Base-by-base conservation (phyloP, 345 rosid genomes). In the Sisymbrium altissimum region DNA sequence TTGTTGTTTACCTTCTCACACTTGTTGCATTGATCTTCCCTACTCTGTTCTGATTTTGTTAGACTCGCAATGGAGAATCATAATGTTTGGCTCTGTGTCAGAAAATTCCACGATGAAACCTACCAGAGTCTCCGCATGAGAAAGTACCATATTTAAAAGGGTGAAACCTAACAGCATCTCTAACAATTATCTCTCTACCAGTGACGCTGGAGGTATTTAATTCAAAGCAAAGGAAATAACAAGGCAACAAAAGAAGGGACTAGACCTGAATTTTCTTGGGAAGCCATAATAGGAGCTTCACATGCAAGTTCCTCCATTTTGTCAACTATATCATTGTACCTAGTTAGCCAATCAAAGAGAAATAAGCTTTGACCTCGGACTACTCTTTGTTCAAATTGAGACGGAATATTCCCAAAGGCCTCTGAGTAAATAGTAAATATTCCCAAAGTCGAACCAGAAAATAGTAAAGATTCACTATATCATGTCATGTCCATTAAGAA, bases 71-170 rank as follows among this genome's bases (percentile, higher is more conserved):
- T 36, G 56, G 8, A 30, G 29, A 54, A 13, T 29, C 62, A 49
- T 32, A 55, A 72, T 66, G 49, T 36, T 43, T 64, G 0, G 9
- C 39, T 56, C 21, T 6, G 49, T 36, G 55, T 54, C 57, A n/a
- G 44, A 56, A 74, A 73, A 17, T 46, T 56, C 48, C 43, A 68
- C 7, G 39, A 25, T 17, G 17, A n/a, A 38, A 48, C 57, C 89
- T 81, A 94, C 98, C 98, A 91, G 81, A 94, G 83, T 94, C 97
- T 73, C 96, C 95, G 4, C 97, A 94, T 25, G 96, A 94, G 80
- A 97, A 94, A 7, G 75, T 77, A 79, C 98, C 98, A 88, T 88
- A 86, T 82, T 85, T 89, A 62, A 89, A 94, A 58, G 81, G 82
- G 82, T 94, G 97, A 82, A 86, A 91, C 68, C 98, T 81, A 14